Evolutionary conservation across 2,329 filamentous ascomycete species (phyloP).

Genomic region (Huntiella bhutanensis): DNA sequence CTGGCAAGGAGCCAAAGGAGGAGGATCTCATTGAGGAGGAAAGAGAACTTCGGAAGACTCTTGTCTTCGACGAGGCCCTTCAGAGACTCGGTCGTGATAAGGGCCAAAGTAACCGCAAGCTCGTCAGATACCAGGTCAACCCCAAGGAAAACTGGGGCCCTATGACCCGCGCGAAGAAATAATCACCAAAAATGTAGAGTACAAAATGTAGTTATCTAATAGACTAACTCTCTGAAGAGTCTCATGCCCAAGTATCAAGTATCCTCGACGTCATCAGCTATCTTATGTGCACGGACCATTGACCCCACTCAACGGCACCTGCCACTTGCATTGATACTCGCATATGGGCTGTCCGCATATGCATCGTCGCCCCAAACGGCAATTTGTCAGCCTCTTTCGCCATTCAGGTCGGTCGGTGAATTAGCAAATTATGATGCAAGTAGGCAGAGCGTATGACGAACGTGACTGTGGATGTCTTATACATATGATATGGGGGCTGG

Average conservation of each 20-base stretch:
- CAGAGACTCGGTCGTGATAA: conserved; percentile 46
- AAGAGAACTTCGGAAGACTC: conserved; percentile 35
- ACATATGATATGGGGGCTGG: too few relatives aligned
- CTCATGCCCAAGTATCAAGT: neutral
- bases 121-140: conserved; percentile 79
- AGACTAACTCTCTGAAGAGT: neutral
- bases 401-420: too few relatives aligned
- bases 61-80: conserved; percentile 57
- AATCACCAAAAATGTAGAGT: conserved; percentile 17
- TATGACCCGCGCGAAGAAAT: conserved; percentile 33
- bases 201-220: neutral
- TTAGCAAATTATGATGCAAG: too few relatives aligned
- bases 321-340: too few relatives aligned
- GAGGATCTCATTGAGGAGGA: conserved; percentile 13
- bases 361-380: too few relatives aligned
- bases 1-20: conserved; percentile 11
- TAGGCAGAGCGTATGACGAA: too few relatives aligned
- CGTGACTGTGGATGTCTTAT: too few relatives aligned
- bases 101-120: conserved; percentile 44
- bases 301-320: too few relatives aligned
- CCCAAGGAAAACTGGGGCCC: conserved; percentile 90
- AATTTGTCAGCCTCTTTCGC: too few relatives aligned
- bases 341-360: too few relatives aligned
- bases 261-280: neutral
- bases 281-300: too few relatives aligned